Evolutionary conservation across 345 rosid species (phyloP).

Genomic region (Populus nigra): DNA sequence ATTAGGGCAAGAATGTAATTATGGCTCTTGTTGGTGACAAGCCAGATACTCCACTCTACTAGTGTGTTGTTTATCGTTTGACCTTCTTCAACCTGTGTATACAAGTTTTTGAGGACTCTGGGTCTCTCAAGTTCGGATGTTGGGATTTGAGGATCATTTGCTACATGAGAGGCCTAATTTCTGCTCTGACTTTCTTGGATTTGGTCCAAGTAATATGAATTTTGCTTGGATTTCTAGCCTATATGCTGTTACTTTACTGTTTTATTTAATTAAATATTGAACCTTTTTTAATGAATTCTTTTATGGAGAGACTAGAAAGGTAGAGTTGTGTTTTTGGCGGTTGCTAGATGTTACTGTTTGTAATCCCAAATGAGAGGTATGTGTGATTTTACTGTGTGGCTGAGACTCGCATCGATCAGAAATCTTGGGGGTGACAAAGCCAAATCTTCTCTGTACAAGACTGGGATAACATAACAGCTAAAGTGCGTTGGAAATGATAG

Average conservation of each 20-base stretch:
- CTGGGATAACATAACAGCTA: neutral
- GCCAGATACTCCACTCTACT: neutral
- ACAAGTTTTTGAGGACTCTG: neutral
- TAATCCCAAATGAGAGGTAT: too few species aligned
- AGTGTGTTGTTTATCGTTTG: neutral
- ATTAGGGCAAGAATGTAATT: conserved; percentile 10
- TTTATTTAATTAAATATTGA: neutral
- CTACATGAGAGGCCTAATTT: neutral
- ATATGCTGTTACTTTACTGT: neutral
- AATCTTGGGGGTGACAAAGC: neutral
- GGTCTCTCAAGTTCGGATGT: neutral
- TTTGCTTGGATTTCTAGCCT: neutral
- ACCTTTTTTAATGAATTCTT: neutral
- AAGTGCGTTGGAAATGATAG: neutral
- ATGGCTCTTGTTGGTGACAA: conserved; percentile 8
- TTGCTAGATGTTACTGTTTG: too few species aligned
- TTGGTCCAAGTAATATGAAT: neutral
- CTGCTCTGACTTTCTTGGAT: neutral
- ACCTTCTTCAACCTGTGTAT: neutral
- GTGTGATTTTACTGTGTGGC: neutral
- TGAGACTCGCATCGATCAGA: neutral
- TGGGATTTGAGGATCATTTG: neutral
- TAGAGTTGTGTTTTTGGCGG: too few species aligned
- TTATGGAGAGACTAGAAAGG: too few species aligned
- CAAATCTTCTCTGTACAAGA: neutral